These are phyloP conservation scores for Pichia sp. DNA, from an alignment of 1,139 yeast species.

Conservation along the genomic window DNA sequence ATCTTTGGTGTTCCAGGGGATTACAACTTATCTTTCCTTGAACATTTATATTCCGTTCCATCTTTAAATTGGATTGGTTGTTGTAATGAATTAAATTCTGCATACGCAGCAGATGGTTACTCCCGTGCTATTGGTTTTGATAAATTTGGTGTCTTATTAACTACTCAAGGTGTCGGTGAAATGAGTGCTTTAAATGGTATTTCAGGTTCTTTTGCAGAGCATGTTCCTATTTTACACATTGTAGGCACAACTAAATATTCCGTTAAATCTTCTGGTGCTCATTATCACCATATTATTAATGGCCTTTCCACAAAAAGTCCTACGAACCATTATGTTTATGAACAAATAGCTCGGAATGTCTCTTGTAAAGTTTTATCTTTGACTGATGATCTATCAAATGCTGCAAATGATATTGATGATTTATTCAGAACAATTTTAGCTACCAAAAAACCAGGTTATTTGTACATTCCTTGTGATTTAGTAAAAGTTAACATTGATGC, in stretches of 20 bases:
- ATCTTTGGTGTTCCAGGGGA: constrained; percentile 48
- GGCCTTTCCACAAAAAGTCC: constrained; percentile 36
- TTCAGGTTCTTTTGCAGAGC: constrained; percentile 77
- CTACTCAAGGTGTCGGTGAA: constrained; percentile 86
- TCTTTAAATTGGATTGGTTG: constrained; percentile 30
- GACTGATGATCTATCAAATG: constrained; percentile 38
- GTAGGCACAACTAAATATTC: constrained; percentile 67
- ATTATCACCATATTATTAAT: constrained; percentile 68
- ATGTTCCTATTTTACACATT: constrained; percentile 75
- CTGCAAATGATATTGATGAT: constrained; percentile 52
- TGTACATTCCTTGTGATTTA: constrained; percentile 68
- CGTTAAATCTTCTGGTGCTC: constrained; percentile 23
- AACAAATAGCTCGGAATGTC: constrained; percentile 52
- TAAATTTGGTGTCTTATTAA: constrained; percentile 31
- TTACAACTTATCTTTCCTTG: constrained; percentile 30
- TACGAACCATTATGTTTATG: constrained; percentile 57
- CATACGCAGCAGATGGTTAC: constrained; percentile 49
- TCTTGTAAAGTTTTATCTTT: constrained; percentile 56
- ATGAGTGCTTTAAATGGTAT: constrained; percentile 79
- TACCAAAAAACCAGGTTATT: constrained; percentile 70
- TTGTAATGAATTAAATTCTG: constrained; percentile 33
- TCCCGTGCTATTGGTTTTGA: constrained; percentile 27
- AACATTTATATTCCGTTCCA: constrained; percentile 29
- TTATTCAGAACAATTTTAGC: constrained; percentile 52
- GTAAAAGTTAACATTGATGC: constrained; percentile 43